A percentile compares a stretch with the other conserved stretches of the same genome.
These are phyloP conservation scores for Mycena leptocephala DNA, from an alignment of 768 basidiomycete species.

Conservation along the genomic window DNA sequence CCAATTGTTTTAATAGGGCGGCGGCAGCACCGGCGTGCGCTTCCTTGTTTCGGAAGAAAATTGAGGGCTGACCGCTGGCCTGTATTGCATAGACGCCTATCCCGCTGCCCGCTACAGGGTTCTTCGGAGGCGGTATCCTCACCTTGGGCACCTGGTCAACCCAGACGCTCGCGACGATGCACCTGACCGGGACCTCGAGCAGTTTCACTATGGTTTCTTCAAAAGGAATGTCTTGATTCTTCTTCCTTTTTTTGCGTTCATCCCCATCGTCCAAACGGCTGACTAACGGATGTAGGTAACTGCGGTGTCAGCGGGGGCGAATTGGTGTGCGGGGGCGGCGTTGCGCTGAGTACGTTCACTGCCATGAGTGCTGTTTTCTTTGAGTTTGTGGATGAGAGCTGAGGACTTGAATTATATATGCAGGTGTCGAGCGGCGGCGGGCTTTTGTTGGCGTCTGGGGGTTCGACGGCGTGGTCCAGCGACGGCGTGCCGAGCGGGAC, in stretches of 20 bases:
- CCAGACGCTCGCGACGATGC: conserved; percentile 62
- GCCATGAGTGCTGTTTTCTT: conserved; percentile 50
- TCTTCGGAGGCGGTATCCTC: conserved; percentile 60
- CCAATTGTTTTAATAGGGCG: background rate
- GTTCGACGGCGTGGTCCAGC: conserved; percentile 57
- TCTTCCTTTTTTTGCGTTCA: too few species aligned
- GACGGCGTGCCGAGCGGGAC: conserved; percentile 54
- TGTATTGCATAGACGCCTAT: conserved; percentile 19
- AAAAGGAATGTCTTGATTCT: conserved; percentile 51
- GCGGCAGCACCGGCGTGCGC: conserved; percentile 5
- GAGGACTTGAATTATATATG: background rate
- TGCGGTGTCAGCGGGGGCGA: conserved; percentile 55
- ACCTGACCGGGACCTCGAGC: conserved; percentile 50
- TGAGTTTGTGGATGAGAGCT: background rate
- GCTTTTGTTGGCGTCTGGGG: conserved; percentile 55
- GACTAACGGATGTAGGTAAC: background rate
- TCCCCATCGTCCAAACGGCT: background rate
- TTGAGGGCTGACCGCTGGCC: too few species aligned
- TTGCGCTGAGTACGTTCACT: conserved; percentile 53
- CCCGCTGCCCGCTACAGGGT: conserved; percentile 51
- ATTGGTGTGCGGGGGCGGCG: conserved; percentile 58
- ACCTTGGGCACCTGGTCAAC: conserved; percentile 62
- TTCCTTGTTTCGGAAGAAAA: background rate
- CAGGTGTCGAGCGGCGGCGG: conserved; percentile 54
- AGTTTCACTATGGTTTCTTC: conserved; percentile 61